Percentiles rank a stretch among this genome's conserved stretches.
These are phyloP conservation scores for Barnettozyma populi DNA, from an alignment of 805 yeast genomes.

Conservation along the genomic window DNA sequence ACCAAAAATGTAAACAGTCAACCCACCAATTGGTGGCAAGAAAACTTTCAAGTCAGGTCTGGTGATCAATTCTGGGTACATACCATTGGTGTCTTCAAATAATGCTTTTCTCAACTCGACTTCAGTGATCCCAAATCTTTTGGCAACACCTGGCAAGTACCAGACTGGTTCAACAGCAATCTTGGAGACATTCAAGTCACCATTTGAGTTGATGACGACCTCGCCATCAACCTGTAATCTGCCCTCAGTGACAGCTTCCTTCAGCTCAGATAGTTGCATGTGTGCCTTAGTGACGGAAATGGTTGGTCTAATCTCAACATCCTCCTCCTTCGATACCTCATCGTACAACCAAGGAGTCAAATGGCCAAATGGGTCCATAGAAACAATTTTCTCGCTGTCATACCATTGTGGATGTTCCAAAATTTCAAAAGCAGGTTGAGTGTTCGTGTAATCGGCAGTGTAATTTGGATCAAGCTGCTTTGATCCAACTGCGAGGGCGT, in stretches of 20 bases:
- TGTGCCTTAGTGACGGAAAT: slow-evolving; percentile 65
- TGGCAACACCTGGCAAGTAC: slow-evolving; percentile 66
- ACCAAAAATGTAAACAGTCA: slow-evolving; percentile 62
- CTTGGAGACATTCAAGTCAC: slow-evolving; percentile 58
- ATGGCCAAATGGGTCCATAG: slow-evolving; percentile 66
- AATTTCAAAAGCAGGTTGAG: slow-evolving; percentile 55
- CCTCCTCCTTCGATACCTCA: slow-evolving; percentile 38
- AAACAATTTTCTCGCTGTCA: slow-evolving; percentile 49
- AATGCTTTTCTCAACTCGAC: slow-evolving; percentile 50
- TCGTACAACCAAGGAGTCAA: slow-evolving; percentile 54
- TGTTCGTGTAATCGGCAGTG: slow-evolving; percentile 55
- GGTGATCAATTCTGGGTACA: slow-evolving; percentile 64
- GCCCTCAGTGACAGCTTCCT: slow-evolving; percentile 49
- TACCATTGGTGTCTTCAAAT: slow-evolving; percentile 66
- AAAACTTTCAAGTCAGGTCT: slow-evolving; percentile 63
- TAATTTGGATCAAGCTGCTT: slow-evolving; percentile 48
- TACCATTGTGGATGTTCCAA: slow-evolving; percentile 55
- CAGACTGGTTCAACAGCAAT: slow-evolving; percentile 69
- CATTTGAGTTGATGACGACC: slow-evolving; percentile 51
- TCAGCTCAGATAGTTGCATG: slow-evolving; percentile 53
- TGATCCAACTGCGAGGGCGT: slow-evolving; percentile 60
- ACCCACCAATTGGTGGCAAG: slow-evolving; percentile 66
- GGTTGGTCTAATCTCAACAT: slow-evolving; percentile 57
- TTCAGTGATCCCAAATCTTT: slow-evolving; percentile 54
- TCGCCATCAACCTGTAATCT: slow-evolving; percentile 54